phyloP scores from a whole-genome alignment of 805 yeast genomes.

The Ogataea angusta region DNA sequence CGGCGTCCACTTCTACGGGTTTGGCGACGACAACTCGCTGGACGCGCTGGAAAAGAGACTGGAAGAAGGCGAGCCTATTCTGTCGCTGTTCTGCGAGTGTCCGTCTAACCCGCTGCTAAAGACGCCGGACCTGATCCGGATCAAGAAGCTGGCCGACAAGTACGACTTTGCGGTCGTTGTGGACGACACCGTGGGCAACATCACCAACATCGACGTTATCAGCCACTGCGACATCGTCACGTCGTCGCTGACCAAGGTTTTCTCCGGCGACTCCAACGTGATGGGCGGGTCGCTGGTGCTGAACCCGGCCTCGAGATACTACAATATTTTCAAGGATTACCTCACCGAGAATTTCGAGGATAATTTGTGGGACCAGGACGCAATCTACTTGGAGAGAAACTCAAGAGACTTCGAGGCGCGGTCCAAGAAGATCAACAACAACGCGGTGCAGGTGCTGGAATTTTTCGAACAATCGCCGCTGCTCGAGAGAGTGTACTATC shows the following conservation, averaged over 20 bases:
- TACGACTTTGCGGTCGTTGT: slow-evolving; percentile 77
- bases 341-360: slow-evolving; percentile 63
- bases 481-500: slow-evolving; percentile 69
- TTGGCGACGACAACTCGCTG: slow-evolving; percentile 71
- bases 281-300: slow-evolving; percentile 89
- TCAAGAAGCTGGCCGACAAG: slow-evolving; percentile 62
- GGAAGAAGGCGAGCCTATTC: slow-evolving; percentile 59
- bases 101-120: slow-evolving; percentile 92
- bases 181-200: slow-evolving; percentile 94
- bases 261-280: slow-evolving; percentile 92
- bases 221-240: slow-evolving; percentile 85
- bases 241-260: slow-evolving; percentile 85
- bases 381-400: slow-evolving; percentile 85
- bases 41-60: slow-evolving; percentile 62
- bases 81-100: slow-evolving; percentile 84
- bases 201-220: slow-evolving; percentile 75
- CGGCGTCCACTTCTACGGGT: slow-evolving; percentile 82
- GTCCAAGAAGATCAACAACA: slow-evolving; percentile 52
- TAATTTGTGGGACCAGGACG: slow-evolving; percentile 89
- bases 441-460: slow-evolving; percentile 52
- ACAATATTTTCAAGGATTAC: slow-evolving; percentile 45
- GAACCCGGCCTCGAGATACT: slow-evolving; percentile 60
- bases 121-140: slow-evolving; percentile 71
- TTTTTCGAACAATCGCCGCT: slow-evolving; percentile 49
- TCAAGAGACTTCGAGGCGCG: slow-evolving; percentile 82